Base-by-base conservation (phyloP, 176 grass and related monocot species). In the Triticum monococcum region DNA sequence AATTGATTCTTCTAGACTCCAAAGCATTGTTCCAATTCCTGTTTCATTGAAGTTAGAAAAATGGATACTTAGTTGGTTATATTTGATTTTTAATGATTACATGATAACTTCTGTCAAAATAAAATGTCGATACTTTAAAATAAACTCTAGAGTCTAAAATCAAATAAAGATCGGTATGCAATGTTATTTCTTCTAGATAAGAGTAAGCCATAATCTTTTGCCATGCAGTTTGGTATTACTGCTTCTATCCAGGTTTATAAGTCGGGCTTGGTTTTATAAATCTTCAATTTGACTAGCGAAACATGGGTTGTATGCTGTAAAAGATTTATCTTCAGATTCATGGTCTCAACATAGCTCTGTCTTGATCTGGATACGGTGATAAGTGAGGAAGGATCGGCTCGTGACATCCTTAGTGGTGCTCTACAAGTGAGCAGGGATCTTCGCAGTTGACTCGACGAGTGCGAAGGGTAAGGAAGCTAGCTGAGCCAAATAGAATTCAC, bases 1-100 rank as follows among this genome's bases (percentile, higher is more conserved):
- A 63, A 67, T 83, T 52, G 12, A 79, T 87, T 87, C 84, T 87
- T 83, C 43, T 74, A 33, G 13, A 46, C 5, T 61, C 3, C 5
- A 0, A 28, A 63, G 9, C 60, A 70, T 63, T 75, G 10, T 62
- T 35, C 35, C 22, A 9, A 25, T 83, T 82, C 64, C 9, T 18
- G 43, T 14, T 26, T 70, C 28, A 41, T 26, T 18, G 11, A 65
- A 52, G 30, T 24, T 52, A 4, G 13, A 46, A 60, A 61, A 38
- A 5, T 75, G n/a, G 56, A 74, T 5, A 59, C 57, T 8, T 56
- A 33, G 20, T 5, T 17, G 12, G 10, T 78, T 25, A 48, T 31
- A 18, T 37, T 86, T 17, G 68, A 54, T 85, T 73, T 68, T 25
- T 64, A 20, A 80, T 65, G 41, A 73, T 16, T 57, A 8, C 30